Base-by-base conservation (phyloP, 2,329 filamentous ascomycete species). In the Albophoma yamanashiensis region DNA sequence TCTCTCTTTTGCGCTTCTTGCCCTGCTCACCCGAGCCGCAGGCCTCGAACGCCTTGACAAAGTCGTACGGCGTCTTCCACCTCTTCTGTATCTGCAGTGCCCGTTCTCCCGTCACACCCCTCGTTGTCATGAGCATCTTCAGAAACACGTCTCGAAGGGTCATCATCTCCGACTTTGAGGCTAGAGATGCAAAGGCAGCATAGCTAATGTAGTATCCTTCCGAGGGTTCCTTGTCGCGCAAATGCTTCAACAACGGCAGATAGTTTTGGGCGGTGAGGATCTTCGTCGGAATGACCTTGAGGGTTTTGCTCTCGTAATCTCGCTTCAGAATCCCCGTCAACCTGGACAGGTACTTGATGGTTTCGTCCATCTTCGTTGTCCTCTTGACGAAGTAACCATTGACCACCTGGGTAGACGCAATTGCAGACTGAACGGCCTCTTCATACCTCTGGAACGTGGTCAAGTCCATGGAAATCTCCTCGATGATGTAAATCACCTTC, bases 121-220 rank as follows among this genome's bases (percentile, higher is more conserved):
- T 82, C 1, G 83, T 90, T 63, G 88, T 91, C 89, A 94, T 92
- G 56, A 94, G 79, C 89, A 94, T 93, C 72, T 92, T 92, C 34
- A 94, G 75, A 65, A 84, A 93, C 0, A 92, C 72, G 66, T 94
- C 90, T 59, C 88, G 79, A 12, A 93, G 75, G 0, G 89, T 89
- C 66, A 91, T 82, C 61, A 82, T 82, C 58, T 89, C 87, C 0
- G 88, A 90, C 71, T 94, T 94, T 11, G 87, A 89, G 0, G 85
- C 85, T 53, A 93, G 74, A 0, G 85, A 85, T 0, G 86, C 84
- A 69, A 93, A 92, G 0, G 87, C 87, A 0, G 81, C 75, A 66
- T 91, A 92, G 14, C 82, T 89, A 61, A 91, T 82, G 66, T 87
- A 80, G 68, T 85, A 84, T 4, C 78, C 78, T 9, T 68, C 72